A percentile compares a stretch with the other conserved stretches of the same genome.
Evolutionary conservation across 1,284 basidiomycete species (phyloP).

Genomic region (Microbotryomycetes sp.): DNA sequence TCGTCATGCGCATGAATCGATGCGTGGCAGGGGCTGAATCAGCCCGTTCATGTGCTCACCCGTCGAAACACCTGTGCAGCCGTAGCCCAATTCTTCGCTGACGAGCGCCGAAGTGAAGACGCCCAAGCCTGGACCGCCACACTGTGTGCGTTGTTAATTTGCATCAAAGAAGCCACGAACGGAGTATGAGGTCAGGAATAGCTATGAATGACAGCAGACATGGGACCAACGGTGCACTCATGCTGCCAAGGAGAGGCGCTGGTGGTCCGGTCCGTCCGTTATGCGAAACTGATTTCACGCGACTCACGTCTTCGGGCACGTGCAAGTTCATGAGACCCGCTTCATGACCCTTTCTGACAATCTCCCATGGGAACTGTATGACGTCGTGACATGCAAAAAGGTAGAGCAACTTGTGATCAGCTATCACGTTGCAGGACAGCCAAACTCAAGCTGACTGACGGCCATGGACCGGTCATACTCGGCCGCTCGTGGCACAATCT

Average conservation of each 20-base stretch:
- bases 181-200: no score
- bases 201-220: no score
- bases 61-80: slow-evolving; percentile 53
- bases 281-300: not conserved
- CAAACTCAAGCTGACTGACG: slow-evolving; percentile 11
- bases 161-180: no score
- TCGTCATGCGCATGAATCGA: no score
- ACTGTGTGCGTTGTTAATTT: slow-evolving; percentile 39
- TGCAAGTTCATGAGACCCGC: slow-evolving; percentile 49
- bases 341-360: slow-evolving; percentile 51
- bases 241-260: no score
- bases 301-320: slow-evolving; percentile 45
- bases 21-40: no score
- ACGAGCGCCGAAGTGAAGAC: slow-evolving; percentile 49
- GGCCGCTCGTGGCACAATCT: slow-evolving; percentile 50
- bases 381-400: slow-evolving; percentile 27
- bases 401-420: slow-evolving; percentile 39
- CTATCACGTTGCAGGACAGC: slow-evolving; percentile 23
- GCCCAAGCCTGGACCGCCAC: slow-evolving; percentile 50
- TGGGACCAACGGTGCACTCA: no score
- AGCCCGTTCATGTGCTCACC: slow-evolving; percentile 39
- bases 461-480: slow-evolving; percentile 48
- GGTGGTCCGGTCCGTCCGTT: no score
- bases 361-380: slow-evolving; percentile 48
- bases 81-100: slow-evolving; percentile 45